phyloP scores from a whole-genome alignment of 768 basidiomycete species.

The Lanmaoa pseudosensibilis region DNA sequence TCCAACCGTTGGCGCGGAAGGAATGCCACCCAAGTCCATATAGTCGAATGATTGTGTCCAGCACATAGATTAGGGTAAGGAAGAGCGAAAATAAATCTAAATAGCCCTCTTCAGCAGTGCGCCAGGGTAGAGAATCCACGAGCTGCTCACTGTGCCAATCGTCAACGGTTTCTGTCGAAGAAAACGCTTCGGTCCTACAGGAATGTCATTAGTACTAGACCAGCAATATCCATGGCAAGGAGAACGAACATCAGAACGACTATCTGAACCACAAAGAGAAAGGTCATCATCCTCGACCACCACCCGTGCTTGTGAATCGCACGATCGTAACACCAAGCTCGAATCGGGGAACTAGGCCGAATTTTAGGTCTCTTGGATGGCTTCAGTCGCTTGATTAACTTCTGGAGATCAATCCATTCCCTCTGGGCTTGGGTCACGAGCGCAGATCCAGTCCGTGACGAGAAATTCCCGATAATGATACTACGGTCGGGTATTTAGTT shows the following conservation, averaged over 20 bases:
- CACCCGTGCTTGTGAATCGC: constrained; percentile 91
- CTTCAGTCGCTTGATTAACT: constrained; percentile 80
- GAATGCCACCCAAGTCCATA: constrained; percentile 82
- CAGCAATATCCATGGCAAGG: neutral
- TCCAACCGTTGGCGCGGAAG: constrained; percentile 93
- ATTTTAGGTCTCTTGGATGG: constrained; percentile 79
- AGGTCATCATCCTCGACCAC: constrained; percentile 83
- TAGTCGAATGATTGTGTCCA: constrained; percentile 77
- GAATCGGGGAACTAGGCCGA: constrained; percentile 52
- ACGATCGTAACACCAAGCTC: constrained; percentile 89
- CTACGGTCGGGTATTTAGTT: constrained; percentile 42
- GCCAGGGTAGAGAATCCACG: constrained; percentile 1
- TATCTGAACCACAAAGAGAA: constrained; percentile 79
- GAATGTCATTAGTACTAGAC: neutral
- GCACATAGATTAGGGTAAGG: constrained; percentile 67
- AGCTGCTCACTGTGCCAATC: constrained; percentile 55
- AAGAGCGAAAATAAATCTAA: constrained; percentile 76
- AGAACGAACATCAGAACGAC: constrained; percentile 71
- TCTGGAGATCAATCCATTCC: constrained; percentile 93
- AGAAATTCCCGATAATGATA: constrained; percentile 95
- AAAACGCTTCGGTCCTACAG: constrained; percentile 78
- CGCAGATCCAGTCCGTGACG: constrained; percentile 80
- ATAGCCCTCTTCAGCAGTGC: constrained; percentile 6
- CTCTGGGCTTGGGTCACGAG: constrained; percentile 83
- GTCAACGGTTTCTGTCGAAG: constrained; percentile 50